Evolutionary conservation across 345 rosid species (phyloP).

Genomic region (Capsella bursapastoris): DNA sequence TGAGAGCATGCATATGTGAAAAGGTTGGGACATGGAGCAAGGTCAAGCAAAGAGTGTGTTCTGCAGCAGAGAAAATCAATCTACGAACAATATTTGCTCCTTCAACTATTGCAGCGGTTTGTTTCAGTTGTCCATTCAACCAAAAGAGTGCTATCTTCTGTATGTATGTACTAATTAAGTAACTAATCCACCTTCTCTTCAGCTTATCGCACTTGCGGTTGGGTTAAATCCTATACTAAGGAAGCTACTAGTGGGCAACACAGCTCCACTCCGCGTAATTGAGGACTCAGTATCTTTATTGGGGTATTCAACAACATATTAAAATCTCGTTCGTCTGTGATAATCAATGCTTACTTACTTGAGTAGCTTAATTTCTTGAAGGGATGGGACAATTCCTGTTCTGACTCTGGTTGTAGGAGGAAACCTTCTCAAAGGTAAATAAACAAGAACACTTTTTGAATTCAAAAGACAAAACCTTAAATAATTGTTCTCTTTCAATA

Average conservation of each 20-base stretch:
- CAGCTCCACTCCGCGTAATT: conserved; percentile 66
- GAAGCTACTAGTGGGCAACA: conserved; percentile 53
- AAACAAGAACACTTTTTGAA: neutral
- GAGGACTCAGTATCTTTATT: conserved; percentile 59
- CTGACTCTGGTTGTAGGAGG: conserved; percentile 69
- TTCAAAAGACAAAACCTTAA: neutral
- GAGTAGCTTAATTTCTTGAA: conserved; percentile 37
- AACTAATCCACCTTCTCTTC: conserved; percentile 7
- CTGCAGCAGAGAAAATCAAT: conserved; percentile 43
- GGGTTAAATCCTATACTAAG: conserved; percentile 56
- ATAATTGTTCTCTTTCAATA: conserved; percentile 5
- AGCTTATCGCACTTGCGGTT: conserved; percentile 61
- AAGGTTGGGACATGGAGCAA: conserved; percentile 43
- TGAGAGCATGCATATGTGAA: conserved; percentile 19
- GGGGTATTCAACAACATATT: conserved; percentile 53
- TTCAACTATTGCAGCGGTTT: conserved; percentile 64
- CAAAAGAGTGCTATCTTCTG: neutral
- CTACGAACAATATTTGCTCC: conserved; percentile 61
- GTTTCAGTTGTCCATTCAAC: conserved; percentile 26
- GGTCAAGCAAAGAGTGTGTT: conserved; percentile 37
- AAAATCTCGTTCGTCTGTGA: neutral
- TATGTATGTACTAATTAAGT: neutral
- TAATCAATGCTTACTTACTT: conserved; percentile 4
- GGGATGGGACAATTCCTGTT: conserved; percentile 72
- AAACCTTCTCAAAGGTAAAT: conserved; percentile 65